Percentiles rank a stretch among this genome's conserved stretches.
These are phyloP conservation scores for Daedalea quercina DNA, from an alignment of 768 basidiomycete genomes.

Conservation along the genomic window DNA sequence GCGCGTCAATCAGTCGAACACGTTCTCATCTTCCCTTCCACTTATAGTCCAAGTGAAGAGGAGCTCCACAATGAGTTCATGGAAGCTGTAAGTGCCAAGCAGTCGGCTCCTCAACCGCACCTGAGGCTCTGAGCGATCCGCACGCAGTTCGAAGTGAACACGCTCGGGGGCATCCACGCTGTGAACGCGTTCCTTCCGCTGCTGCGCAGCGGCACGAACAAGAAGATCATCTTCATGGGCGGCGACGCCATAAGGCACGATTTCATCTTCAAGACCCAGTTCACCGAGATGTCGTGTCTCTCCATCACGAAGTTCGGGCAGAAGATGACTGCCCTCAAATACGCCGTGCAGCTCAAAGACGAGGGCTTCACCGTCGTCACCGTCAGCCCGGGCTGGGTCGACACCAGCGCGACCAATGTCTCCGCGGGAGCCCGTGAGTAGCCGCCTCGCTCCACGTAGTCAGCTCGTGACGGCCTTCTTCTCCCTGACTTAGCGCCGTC, in stretches of 20 bases:
- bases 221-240: constrained; percentile 29
- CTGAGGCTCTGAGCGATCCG: background rate
- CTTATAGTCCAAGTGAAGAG: too few relatives aligned
- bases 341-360: constrained; percentile 17
- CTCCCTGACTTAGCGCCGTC: too few relatives aligned
- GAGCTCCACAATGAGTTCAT: too few relatives aligned
- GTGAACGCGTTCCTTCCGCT: constrained; percentile 33
- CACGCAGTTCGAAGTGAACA: constrained; percentile 27
- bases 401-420: background rate
- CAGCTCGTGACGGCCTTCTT: too few relatives aligned
- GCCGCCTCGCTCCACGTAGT: too few relatives aligned
- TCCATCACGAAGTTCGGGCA: constrained; percentile 29
- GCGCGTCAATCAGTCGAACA: too few relatives aligned
- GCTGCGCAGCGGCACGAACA: constrained; percentile 22
- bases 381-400: background rate
- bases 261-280: constrained; percentile 10
- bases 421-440: too few relatives aligned
- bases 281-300: constrained; percentile 19
- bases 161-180: constrained; percentile 29
- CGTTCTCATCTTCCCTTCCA: too few relatives aligned
- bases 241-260: constrained; percentile 23
- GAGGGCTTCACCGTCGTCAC: background rate
- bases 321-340: constrained; percentile 31
- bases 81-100: too few relatives aligned
- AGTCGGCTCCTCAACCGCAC: too few relatives aligned